Conservation (phyloP, 371 early-diverging fungal genomes). For the Lichtheimia hyalospora region DNA sequence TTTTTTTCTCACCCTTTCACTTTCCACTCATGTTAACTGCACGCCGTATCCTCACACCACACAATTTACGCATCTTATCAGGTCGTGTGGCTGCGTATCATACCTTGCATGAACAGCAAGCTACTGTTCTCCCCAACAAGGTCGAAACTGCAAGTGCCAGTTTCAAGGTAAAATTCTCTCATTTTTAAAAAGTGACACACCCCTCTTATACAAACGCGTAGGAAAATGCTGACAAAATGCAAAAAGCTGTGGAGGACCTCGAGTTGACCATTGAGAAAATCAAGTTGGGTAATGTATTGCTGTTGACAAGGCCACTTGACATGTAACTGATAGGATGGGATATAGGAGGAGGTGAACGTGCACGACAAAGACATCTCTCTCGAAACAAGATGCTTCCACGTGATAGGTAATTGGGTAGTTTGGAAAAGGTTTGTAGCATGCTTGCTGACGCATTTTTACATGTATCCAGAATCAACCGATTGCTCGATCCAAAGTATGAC, state of each 20-base stretch:
- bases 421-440: not conserved
- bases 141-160: slow-evolving; percentile 78
- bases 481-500: slow-evolving; percentile 83
- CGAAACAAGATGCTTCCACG: slow-evolving; percentile 94
- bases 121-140: slow-evolving; percentile 43
- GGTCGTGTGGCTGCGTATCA: slow-evolving; percentile 23
- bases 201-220: slow-evolving; percentile 15
- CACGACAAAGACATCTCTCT: slow-evolving; percentile 84
- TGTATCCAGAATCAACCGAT: slow-evolving; percentile 66
- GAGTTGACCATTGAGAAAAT: slow-evolving; percentile 71
- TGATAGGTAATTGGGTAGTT: slow-evolving; percentile 64
- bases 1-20: not conserved
- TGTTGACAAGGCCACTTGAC: too few relatives aligned
- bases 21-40: not conserved
- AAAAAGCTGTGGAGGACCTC: slow-evolving; percentile 73
- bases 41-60: not conserved
- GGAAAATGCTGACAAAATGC: slow-evolving; percentile 88
- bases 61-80: not conserved
- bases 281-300: slow-evolving; percentile 61
- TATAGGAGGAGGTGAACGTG: slow-evolving; percentile 88
- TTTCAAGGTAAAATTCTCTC: slow-evolving; percentile 68
- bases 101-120: slow-evolving; percentile 39
- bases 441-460: not conserved
- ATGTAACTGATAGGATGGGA: too few relatives aligned
- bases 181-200: not conserved